phyloP scores from a whole-genome alignment of 805 yeast genomes.

The Wickerhamomyces silvicola region DNA sequence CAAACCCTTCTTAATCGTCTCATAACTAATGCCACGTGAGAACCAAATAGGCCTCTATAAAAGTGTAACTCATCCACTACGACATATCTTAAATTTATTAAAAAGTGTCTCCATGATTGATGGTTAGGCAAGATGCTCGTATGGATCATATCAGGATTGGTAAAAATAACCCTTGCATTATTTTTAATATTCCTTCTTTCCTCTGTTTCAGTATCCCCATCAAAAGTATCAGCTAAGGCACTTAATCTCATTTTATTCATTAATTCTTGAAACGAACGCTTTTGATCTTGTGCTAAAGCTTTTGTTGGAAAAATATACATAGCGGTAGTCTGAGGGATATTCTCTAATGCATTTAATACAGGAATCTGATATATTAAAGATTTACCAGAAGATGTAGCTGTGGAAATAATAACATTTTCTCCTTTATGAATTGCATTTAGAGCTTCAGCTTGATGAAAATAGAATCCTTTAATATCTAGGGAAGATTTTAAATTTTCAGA shows the following conservation, averaged over 20 bases:
- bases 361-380: constrained; percentile 90
- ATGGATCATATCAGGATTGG: constrained; percentile 94
- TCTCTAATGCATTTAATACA: constrained; percentile 44
- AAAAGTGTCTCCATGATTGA: constrained; percentile 64
- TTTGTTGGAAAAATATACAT: constrained; percentile 93
- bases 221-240: constrained; percentile 70
- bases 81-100: constrained; percentile 58
- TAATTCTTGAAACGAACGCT: constrained; percentile 62
- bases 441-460: constrained; percentile 80
- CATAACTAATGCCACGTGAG: constrained; percentile 84
- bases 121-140: constrained; percentile 76
- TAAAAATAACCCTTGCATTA: constrained; percentile 73
- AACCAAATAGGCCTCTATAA: constrained; percentile 86
- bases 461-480: constrained; percentile 46
- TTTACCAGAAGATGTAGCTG: constrained; percentile 95
- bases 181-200: constrained; percentile 49
- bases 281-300: constrained; percentile 96
- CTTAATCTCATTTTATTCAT: constrained; percentile 43
- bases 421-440: constrained; percentile 49
- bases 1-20: constrained; percentile 70
- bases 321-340: constrained; percentile 47
- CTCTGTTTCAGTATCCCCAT: constrained; percentile 80
- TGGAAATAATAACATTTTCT: constrained; percentile 77
- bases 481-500: constrained; percentile 49
- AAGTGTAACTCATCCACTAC: constrained; percentile 84